Evolutionary conservation across 139 green algal genomes (phyloP), one percentile per base, ranked within the genome.

Genomic region (Closterium sp.): DNA sequence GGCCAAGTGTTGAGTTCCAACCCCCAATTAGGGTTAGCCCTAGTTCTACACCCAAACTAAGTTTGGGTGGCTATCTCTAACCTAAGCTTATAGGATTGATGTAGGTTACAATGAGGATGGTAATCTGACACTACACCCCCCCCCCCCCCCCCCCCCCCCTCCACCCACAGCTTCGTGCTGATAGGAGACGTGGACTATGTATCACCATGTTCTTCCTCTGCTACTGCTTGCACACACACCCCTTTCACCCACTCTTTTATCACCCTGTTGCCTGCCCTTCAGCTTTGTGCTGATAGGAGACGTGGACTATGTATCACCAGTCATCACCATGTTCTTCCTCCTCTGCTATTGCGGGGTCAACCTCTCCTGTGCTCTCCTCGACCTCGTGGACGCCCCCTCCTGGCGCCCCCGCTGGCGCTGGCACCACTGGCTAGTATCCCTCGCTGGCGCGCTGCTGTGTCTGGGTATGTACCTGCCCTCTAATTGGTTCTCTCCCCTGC

Each of bases 171-270:
- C 42, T 62, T 62, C 45, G 88, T 94, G 13, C 17, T 92, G 34
- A 92, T 92, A 45, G 93, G 91, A 21, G 92, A 95, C 86, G 28
- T 95, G 22, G 93, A 95, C 87, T 89, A 91, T 21, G 94, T 95
- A 87, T 94, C 93, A 95, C 93, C 4, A 95, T 95, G 93, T 95
- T 95, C 86, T 95, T 95, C 42, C 91, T 95, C 28, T 34, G n/a
- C n/a, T n/a, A n/a, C n/a, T n/a, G n/a, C n/a, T n/a, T n/a, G n/a
- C n/a, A n/a, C n/a, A n/a, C n/a, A n/a, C n/a, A n/a, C n/a, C n/a
- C n/a, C n/a, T n/a, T n/a, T n/a, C n/a, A n/a, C n/a, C n/a, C n/a
- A n/a, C n/a, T n/a, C n/a, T n/a, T n/a, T n/a, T n/a, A 38, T 38
- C 32, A 38, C 32, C 32, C 32, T 38, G 32, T 38, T 45, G 38